Conservation (phyloP, 176 grass and related monocot genomes). For the Carex pumila region DNA sequence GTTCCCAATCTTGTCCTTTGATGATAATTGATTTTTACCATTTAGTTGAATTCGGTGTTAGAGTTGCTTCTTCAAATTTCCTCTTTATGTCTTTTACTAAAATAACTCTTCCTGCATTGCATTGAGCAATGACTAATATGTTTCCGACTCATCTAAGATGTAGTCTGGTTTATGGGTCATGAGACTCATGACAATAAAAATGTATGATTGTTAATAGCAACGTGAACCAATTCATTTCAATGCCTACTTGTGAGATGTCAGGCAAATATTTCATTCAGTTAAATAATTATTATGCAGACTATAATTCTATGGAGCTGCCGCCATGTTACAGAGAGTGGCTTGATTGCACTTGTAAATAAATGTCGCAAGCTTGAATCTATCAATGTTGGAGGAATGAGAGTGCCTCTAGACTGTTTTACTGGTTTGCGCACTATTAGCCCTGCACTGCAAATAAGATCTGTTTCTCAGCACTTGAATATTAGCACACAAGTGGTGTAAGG, state of each 20-base stretch:
- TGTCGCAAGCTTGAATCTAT: conserved; percentile 70
- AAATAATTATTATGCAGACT: conserved; percentile 32
- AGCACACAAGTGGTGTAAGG: conserved; percentile 31
- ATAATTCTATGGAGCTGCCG: conserved; percentile 91
- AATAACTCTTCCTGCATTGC: background rate
- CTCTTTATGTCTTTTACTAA: background rate
- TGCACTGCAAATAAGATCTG: conserved; percentile 61
- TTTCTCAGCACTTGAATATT: conserved; percentile 43
- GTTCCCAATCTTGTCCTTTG: background rate
- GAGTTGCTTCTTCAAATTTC: background rate
- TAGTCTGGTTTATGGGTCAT: background rate
- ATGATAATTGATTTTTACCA: background rate
- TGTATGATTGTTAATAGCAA: background rate
- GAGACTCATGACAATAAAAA: background rate
- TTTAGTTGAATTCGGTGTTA: background rate
- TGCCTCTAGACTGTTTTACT: conserved; percentile 61
- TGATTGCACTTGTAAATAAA: conserved; percentile 65
- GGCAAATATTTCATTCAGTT: background rate
- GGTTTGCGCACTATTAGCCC: conserved; percentile 65
- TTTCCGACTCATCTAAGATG: background rate
- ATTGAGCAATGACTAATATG: background rate
- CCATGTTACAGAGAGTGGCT: conserved; percentile 67
- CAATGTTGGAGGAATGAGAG: conserved; percentile 82
- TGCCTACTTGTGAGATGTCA: background rate
- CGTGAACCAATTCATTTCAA: background rate